A percentile compares a stretch with the other conserved stretches of the same genome.
These are phyloP conservation scores for Podila clonocystis DNA, from an alignment of 192 early-diverging fungal species.

Conservation along the genomic window DNA sequence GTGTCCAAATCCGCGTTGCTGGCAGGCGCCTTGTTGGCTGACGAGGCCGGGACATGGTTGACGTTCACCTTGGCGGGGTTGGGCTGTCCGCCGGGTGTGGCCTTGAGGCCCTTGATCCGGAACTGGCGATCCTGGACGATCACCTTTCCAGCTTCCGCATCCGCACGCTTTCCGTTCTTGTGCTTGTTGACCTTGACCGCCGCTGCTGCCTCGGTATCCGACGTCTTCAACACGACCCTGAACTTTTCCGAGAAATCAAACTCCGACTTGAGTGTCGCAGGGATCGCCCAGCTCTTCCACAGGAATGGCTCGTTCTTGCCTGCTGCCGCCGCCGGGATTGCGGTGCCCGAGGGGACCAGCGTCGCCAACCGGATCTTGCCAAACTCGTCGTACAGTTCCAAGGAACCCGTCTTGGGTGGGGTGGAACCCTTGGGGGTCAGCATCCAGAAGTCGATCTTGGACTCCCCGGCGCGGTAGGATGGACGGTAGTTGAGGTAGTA, in stretches of 20 bases:
- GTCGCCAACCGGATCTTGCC: slow-evolving; percentile 22
- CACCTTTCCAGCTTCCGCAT: background rate
- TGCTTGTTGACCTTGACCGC: background rate
- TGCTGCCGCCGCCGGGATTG: background rate
- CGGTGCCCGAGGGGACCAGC: slow-evolving; percentile 25
- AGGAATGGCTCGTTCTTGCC: slow-evolving; percentile 19
- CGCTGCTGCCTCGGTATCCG: background rate
- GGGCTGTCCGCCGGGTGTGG: slow-evolving; percentile 21
- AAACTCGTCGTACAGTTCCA: slow-evolving; percentile 40
- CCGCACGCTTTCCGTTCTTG: background rate
- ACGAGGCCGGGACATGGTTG: background rate
- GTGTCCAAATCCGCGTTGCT: background rate
- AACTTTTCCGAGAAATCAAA: slow-evolving; percentile 47
- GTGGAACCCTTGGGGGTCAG: slow-evolving; percentile 18
- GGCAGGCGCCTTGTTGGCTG: too few species aligned
- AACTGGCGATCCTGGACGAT: slow-evolving; percentile 40
- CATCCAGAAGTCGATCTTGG: slow-evolving; percentile 42
- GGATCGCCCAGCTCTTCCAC: slow-evolving; percentile 34
- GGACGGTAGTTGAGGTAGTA: slow-evolving; percentile 44
- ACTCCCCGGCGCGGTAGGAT: slow-evolving; percentile 20
- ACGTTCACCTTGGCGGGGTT: slow-evolving; percentile 26
- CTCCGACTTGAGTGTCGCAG: slow-evolving; percentile 7
- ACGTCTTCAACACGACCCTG: slow-evolving; percentile 27
- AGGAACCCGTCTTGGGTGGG: slow-evolving; percentile 13
- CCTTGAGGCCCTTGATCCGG: slow-evolving; percentile 19